Percentiles rank a stretch among this genome's conserved stretches.
These are phyloP conservation scores for Gracilaria gracilis DNA, from an alignment of 23 red algal genomes.

Conservation along the genomic window DNA sequence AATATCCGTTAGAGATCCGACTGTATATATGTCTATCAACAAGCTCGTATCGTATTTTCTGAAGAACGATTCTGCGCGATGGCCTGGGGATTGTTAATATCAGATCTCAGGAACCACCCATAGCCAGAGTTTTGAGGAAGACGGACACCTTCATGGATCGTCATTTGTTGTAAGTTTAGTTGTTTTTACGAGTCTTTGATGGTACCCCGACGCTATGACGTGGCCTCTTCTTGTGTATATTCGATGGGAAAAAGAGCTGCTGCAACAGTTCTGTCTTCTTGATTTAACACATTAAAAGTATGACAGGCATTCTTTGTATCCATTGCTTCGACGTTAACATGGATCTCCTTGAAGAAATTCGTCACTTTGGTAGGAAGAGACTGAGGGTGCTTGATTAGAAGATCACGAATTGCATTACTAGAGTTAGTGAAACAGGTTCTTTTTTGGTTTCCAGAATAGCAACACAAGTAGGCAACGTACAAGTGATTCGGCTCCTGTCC, in stretches of 20 bases:
- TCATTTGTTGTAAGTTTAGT: too few species aligned
- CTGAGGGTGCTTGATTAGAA: not conserved
- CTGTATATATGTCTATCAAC: too few species aligned
- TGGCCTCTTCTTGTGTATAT: not conserved
- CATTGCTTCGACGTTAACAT: constrained; percentile 69
- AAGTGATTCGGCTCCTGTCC: constrained; percentile 45
- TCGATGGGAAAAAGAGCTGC: constrained; percentile 54
- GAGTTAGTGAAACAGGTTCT: not conserved
- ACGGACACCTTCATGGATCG: too few species aligned
- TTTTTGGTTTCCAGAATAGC: not conserved
- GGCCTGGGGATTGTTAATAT: too few species aligned
- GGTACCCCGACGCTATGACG: not conserved
- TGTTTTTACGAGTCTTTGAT: too few species aligned
- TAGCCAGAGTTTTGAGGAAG: too few species aligned
- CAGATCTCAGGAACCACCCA: too few species aligned
- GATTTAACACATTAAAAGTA: constrained; percentile 81
- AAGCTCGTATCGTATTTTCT: too few species aligned
- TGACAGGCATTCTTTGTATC: constrained; percentile 78
- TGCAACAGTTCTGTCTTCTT: constrained; percentile 67
- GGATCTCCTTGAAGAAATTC: constrained; percentile 37
- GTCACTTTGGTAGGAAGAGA: constrained; percentile 42
- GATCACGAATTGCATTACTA: not conserved
- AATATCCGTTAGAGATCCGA: too few species aligned
- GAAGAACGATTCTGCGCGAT: too few species aligned
- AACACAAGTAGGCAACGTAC: constrained; percentile 35